Evolutionary conservation across 306 rosid species (phyloP).

Genomic region (Mucuna pruriens): DNA sequence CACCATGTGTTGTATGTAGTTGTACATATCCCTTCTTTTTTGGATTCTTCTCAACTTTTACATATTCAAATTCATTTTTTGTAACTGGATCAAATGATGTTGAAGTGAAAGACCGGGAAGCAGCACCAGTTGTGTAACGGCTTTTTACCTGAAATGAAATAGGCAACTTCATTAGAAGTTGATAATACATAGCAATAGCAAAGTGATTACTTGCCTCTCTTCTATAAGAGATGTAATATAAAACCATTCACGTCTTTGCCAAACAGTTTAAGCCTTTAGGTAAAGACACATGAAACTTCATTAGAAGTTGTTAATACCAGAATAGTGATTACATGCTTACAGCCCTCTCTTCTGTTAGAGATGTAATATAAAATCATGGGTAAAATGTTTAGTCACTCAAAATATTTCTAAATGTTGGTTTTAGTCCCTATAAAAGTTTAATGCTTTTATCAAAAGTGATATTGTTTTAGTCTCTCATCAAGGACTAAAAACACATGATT

Average conservation of each 20-base stretch:
- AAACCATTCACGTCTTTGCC: not conserved
- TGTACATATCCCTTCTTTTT: constrained; percentile 94
- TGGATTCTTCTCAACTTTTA: constrained; percentile 96
- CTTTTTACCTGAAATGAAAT: constrained; percentile 84
- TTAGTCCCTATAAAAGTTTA: no score
- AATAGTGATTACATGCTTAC: not conserved
- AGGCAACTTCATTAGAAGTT: constrained; percentile 36
- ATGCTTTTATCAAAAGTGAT: no score
- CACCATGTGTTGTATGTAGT: constrained; percentile 92
- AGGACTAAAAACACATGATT: no score
- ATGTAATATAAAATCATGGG: not conserved
- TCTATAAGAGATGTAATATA: not conserved
- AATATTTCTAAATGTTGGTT: no score
- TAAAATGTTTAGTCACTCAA: no score
- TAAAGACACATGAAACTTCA: not conserved
- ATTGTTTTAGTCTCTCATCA: no score
- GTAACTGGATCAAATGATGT: constrained; percentile 93
- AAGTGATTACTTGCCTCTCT: constrained; percentile 7
- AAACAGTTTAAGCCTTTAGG: no score
- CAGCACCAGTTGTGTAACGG: constrained; percentile 92
- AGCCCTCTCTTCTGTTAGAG: not conserved
- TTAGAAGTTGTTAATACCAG: constrained; percentile 28
- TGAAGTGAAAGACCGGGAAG: constrained; percentile 95
- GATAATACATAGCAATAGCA: not conserved
- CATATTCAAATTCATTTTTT: constrained; percentile 84